Percentiles rank a stretch among this genome's conserved stretches.
These are phyloP conservation scores for Fusarium beomiforme DNA, from an alignment of 2,329 filamentous ascomycete species.

Conservation along the genomic window DNA sequence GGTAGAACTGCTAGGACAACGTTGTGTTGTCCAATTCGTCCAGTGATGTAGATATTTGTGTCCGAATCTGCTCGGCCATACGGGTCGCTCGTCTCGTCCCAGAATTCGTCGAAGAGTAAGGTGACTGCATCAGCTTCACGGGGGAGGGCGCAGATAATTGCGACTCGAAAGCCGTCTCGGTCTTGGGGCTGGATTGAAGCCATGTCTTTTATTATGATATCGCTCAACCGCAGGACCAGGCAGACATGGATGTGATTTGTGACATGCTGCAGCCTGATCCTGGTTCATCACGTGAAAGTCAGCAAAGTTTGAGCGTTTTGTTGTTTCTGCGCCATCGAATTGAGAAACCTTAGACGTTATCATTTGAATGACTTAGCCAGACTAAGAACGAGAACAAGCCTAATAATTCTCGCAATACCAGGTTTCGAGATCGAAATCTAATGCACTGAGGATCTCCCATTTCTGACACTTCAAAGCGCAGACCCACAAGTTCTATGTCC, in stretches of 20 bases:
- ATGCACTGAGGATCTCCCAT: not conserved
- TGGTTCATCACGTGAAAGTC: not conserved
- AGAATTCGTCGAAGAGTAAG: conserved; percentile 34
- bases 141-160: not conserved
- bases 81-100: not conserved
- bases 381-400: no score
- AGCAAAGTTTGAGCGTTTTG: no score
- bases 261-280: not conserved
- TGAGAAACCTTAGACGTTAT: no score
- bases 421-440: not conserved
- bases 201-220: not conserved
- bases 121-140: not conserved
- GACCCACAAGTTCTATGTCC: no score
- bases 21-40: conserved; percentile 14
- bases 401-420: not conserved
- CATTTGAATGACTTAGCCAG: no score
- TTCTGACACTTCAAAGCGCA: no score
- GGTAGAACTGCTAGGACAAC: conserved; percentile 40
- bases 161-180: not conserved
- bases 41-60: conserved; percentile 44
- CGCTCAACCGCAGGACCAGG: not conserved
- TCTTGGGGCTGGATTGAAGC: fast-evolving
- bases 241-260: not conserved
- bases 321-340: not conserved
- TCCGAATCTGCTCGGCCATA: conserved; percentile 41